phyloP scores from a whole-genome alignment of 805 yeast genomes.

The Cyberlindnera bimundalis region DNA sequence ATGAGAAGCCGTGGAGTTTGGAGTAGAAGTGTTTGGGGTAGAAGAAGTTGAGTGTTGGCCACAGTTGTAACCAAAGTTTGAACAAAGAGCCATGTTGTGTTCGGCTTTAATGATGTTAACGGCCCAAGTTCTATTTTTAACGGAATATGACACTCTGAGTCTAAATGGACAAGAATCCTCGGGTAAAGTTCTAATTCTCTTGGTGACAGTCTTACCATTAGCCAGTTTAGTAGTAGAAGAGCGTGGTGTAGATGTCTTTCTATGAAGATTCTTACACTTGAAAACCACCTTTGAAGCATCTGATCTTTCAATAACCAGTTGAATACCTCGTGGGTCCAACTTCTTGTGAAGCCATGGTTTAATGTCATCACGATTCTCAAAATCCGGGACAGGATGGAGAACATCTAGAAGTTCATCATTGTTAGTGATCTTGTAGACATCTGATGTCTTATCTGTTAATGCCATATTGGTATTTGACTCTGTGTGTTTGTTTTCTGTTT shows the following conservation, averaged over 20 bases:
- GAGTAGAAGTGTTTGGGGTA: conserved; percentile 19
- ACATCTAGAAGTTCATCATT: conserved; percentile 27
- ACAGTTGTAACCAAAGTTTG: conserved; percentile 24
- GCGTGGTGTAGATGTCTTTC: conserved; percentile 22
- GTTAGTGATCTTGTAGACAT: conserved; percentile 15
- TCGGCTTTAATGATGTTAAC: conserved; percentile 26
- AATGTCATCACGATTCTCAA: conserved; percentile 24
- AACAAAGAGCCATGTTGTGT: conserved; percentile 24
- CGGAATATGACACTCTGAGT: conserved; percentile 28
- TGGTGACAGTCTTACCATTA: conserved; percentile 14
- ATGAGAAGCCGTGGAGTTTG: conserved; percentile 24
- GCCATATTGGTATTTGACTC: too few relatives aligned
- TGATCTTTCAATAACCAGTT: conserved; percentile 31
- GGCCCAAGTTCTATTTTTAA: conserved; percentile 26
- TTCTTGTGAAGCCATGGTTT: conserved; percentile 27
- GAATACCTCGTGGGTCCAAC: conserved; percentile 23
- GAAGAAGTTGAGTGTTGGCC: conserved; percentile 13
- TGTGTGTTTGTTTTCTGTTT: too few relatives aligned
- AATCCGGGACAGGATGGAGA: conserved; percentile 26
- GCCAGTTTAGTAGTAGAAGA: conserved; percentile 8
- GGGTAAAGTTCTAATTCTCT: conserved; percentile 22
- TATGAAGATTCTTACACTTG: conserved; percentile 31
- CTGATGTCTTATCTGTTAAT: too few relatives aligned
- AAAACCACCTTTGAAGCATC: conserved; percentile 32
- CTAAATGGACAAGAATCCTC: conserved; percentile 30